These are phyloP conservation scores for Geotrichum candidum DNA, from an alignment of 1,139 yeast genomes.

Conservation along the genomic window DNA sequence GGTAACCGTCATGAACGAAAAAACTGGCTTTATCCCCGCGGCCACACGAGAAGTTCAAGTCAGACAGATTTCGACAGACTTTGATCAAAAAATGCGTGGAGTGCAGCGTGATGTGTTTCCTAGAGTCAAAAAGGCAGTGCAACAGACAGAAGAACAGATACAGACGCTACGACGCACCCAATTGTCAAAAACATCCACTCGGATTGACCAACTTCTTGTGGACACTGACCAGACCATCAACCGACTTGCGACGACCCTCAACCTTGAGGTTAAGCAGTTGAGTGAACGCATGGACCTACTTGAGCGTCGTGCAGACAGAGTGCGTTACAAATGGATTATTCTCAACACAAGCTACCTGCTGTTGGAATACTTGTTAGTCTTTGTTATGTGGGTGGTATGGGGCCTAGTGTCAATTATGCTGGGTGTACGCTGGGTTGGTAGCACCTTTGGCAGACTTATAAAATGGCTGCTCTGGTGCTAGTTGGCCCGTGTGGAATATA, in stretches of 20 bases:
- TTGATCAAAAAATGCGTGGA: not conserved
- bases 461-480: not conserved
- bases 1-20: not conserved
- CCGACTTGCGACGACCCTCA: conserved; percentile 75
- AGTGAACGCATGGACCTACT: conserved; percentile 59
- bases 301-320: conserved; percentile 12
- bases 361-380: conserved; percentile 53
- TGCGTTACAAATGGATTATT: not conserved
- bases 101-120: not conserved
- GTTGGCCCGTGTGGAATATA: not conserved
- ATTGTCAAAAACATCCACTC: conserved; percentile 14
- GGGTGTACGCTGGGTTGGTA: not conserved
- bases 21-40: not conserved
- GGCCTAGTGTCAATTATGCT: not conserved
- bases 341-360: conserved; percentile 24
- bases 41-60: not conserved
- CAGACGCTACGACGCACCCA: conserved; percentile 4
- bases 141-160: not conserved
- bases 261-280: conserved; percentile 64
- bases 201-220: conserved; percentile 38
- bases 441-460: not conserved
- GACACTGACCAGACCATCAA: conserved; percentile 72
- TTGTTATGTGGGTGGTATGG: conserved; percentile 65
- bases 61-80: not conserved
- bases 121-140: not conserved